phyloP scores from a whole-genome alignment of 108 stramenopile genomes.

The Fistulifera pelliculosa region DNA sequence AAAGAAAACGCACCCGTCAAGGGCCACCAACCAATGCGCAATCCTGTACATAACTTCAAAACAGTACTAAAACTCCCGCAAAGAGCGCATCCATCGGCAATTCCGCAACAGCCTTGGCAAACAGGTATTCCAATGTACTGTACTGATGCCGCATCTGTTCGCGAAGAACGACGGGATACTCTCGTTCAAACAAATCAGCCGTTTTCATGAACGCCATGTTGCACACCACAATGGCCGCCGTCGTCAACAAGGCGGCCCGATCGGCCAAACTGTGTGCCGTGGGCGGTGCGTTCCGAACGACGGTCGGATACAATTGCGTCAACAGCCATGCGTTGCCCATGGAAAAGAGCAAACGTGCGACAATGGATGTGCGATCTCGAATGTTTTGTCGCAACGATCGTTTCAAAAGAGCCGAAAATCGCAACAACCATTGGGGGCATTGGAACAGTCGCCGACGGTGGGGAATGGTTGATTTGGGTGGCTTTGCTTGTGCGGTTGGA shows the following conservation, averaged over 20 bases:
- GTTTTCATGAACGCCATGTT: constrained; percentile 79
- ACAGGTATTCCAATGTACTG: constrained; percentile 68
- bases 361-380: constrained; percentile 41
- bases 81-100: constrained; percentile 67
- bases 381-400: constrained; percentile 76
- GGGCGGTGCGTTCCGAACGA: constrained; percentile 36
- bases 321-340: constrained; percentile 56
- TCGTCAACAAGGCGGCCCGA: constrained; percentile 67
- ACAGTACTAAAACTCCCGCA: constrained; percentile 50
- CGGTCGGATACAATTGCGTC: constrained; percentile 48
- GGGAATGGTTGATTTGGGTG: neutral
- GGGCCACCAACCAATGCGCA: constrained; percentile 40
- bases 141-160: constrained; percentile 68
- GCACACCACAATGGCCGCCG: constrained; percentile 69
- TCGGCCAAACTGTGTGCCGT: constrained; percentile 72
- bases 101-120: constrained; percentile 74
- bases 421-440: constrained; percentile 9
- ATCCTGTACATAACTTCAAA: constrained; percentile 46
- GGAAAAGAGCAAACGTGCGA: constrained; percentile 39
- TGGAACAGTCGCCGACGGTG: neutral
- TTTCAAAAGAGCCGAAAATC: constrained; percentile 48
- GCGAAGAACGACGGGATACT: constrained; percentile 64
- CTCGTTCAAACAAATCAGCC: constrained; percentile 64
- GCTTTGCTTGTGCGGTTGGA: neutral
- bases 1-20: constrained; percentile 59